Evolutionary conservation across 2,329 filamentous ascomycete species (phyloP).

Genomic region (Penicillium hesseltinei): DNA sequence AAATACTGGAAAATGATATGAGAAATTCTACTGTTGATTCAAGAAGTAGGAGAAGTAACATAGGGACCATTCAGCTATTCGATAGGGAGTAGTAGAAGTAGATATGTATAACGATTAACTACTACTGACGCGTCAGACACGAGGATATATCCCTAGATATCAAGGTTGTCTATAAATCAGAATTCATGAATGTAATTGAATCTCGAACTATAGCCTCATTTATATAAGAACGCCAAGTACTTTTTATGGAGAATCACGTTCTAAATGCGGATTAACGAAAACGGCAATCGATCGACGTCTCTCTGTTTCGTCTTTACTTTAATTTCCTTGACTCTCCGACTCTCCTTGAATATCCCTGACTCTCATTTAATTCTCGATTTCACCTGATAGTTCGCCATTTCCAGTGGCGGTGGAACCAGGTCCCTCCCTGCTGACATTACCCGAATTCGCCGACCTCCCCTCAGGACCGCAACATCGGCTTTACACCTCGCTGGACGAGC

Average conservation of each 20-base stretch:
- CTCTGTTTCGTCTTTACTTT: background rate
- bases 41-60: background rate
- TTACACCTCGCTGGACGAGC: constrained; percentile 12
- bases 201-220: background rate
- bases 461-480: background rate
- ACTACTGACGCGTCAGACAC: background rate
- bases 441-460: background rate
- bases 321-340: background rate
- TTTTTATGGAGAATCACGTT: background rate
- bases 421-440: constrained; percentile 5
- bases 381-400: background rate
- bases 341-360: background rate
- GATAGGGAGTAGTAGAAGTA: background rate
- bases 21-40: background rate
- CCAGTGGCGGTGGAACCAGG: background rate
- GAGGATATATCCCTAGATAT: background rate
- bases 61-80: background rate
- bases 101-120: background rate
- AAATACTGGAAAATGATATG: background rate
- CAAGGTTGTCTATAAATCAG: background rate
- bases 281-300: constrained; percentile 5
- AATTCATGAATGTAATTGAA: too few relatives aligned
- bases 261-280: constrained; percentile 1
- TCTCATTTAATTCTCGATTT: background rate
- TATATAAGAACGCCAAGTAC: background rate